phyloP scores from a whole-genome alignment of 2,329 filamentous ascomycete species.

The Anthostomella pinea region DNA sequence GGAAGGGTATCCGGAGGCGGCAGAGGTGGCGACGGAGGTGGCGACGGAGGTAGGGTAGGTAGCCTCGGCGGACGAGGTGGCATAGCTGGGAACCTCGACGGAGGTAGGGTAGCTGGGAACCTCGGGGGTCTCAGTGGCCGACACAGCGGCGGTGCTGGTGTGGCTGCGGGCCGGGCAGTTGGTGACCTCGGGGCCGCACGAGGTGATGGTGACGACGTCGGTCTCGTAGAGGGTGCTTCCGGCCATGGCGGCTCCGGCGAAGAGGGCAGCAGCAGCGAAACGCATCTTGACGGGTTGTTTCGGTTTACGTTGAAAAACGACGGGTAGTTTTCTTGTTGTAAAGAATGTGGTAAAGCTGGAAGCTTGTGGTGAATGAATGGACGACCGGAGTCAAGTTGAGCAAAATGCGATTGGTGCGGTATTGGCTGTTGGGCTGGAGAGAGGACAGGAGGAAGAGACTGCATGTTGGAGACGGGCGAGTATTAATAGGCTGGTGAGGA shows the following conservation, averaged over 20 bases:
- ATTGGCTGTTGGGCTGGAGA: slow-evolving; percentile 45
- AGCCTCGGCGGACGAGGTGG: not conserved
- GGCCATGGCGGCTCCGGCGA: slow-evolving; percentile 45
- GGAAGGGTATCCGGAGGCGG: too few species aligned
- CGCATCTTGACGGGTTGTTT: slow-evolving; percentile 55
- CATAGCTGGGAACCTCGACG: slow-evolving; percentile 1
- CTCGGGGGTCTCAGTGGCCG: slow-evolving; percentile 32
- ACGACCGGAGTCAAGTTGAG: slow-evolving; percentile 55
- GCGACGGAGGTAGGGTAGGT: not conserved
- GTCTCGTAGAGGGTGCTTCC: slow-evolving; percentile 54
- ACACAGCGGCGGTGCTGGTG: slow-evolving; percentile 37
- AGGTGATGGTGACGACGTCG: slow-evolving; percentile 59
- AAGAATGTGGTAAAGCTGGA: slow-evolving; percentile 34
- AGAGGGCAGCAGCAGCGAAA: slow-evolving; percentile 54
- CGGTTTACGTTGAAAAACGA: slow-evolving; percentile 30
- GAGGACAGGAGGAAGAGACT: slow-evolving; percentile 15
- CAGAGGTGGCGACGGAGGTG: slow-evolving; percentile 1
- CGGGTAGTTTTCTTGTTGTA: slow-evolving; percentile 28
- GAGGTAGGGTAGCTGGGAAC: slow-evolving; percentile 10
- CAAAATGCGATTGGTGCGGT: slow-evolving; percentile 38
- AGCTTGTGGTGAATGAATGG: slow-evolving; percentile 49
- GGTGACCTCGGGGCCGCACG: slow-evolving; percentile 57
- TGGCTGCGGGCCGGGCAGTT: slow-evolving; percentile 55
- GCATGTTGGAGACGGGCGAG: slow-evolving; percentile 35
- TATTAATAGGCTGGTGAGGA: slow-evolving; percentile 44